These are phyloP conservation scores for Fusarium graminum DNA, from an alignment of 2,329 filamentous ascomycete species.

Conservation along the genomic window DNA sequence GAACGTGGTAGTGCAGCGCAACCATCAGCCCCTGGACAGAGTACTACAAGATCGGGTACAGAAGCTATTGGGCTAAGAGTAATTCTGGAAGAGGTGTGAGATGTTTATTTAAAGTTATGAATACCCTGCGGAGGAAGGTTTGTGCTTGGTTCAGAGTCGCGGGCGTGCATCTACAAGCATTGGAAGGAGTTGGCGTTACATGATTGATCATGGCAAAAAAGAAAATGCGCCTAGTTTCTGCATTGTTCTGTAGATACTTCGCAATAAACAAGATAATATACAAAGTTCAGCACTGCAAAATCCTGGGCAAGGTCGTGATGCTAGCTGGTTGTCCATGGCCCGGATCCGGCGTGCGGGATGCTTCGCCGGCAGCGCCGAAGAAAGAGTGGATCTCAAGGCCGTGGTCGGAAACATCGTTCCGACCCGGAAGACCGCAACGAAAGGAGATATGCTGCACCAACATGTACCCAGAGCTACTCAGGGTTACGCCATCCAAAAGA, in stretches of 20 bases:
- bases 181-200: constrained; percentile 37
- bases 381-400: constrained; percentile 33
- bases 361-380: constrained; percentile 11
- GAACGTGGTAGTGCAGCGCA: constrained; percentile 68
- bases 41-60: constrained; percentile 56
- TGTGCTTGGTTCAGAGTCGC: constrained; percentile 18
- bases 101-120: constrained; percentile 20
- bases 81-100: background rate
- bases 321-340: background rate
- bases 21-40: constrained; percentile 56
- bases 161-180: constrained; percentile 39
- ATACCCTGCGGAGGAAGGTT: constrained; percentile 36
- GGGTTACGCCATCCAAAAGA: background rate
- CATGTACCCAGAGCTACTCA: constrained; percentile 1
- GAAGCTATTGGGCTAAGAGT: constrained; percentile 49
- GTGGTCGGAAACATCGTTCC: constrained; percentile 40
- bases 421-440: constrained; percentile 11
- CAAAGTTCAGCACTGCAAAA: background rate
- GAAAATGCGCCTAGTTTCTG: constrained; percentile 7
- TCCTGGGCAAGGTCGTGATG: background rate
- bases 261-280: constrained; percentile 1
- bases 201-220: constrained; percentile 21
- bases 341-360: constrained; percentile 6
- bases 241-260: constrained; percentile 22
- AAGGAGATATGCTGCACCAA: background rate